Evolutionary conservation across 2,329 filamentous ascomycete species (phyloP).

Genomic region (Hypomyces perniciosus): DNA sequence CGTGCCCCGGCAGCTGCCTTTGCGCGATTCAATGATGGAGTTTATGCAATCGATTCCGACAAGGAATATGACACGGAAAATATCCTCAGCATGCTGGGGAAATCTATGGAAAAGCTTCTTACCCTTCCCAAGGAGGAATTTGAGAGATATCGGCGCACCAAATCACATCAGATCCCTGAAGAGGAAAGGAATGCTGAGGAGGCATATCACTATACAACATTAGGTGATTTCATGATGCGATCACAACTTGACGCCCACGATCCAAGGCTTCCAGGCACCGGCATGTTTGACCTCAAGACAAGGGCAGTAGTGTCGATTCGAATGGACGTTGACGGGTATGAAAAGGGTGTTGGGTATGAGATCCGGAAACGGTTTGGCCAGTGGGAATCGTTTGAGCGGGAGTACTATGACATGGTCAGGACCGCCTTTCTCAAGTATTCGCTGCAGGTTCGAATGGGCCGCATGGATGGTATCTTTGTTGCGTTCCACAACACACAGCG

Average conservation of each 20-base stretch:
- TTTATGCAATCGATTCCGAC: conserved; percentile 92
- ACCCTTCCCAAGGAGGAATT: conserved; percentile 78
- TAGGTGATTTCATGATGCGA: conserved; percentile 86
- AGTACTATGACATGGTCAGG: conserved; percentile 95
- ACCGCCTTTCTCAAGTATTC: conserved; percentile 95
- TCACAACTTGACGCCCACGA: conserved; percentile 93
- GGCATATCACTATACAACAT: conserved; percentile 78
- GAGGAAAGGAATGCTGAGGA: conserved; percentile 68
- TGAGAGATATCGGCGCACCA: conserved; percentile 70
- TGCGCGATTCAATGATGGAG: conserved; percentile 72
- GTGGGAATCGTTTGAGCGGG: conserved; percentile 89
- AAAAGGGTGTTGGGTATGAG: conserved; percentile 79
- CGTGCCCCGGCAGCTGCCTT: conserved; percentile 75
- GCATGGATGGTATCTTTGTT: conserved; percentile 98
- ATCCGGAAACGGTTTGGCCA: conserved; percentile 68
- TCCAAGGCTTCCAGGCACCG: conserved; percentile 75
- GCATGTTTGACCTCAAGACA: conserved; percentile 96
- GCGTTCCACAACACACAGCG: conserved; percentile 92
- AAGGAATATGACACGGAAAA: conserved; percentile 84
- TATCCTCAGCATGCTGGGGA: conserved; percentile 84
- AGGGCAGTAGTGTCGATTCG: conserved; percentile 86
- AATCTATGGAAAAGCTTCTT: conserved; percentile 93
- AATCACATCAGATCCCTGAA: conserved; percentile 62
- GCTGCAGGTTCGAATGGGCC: conserved; percentile 89
- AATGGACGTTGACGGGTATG: conserved; percentile 70